A percentile compares a stretch with the other conserved stretches of the same genome.
These are phyloP conservation scores for Moricandia arvensis DNA, from an alignment of 345 rosid genomes.

Conservation along the genomic window DNA sequence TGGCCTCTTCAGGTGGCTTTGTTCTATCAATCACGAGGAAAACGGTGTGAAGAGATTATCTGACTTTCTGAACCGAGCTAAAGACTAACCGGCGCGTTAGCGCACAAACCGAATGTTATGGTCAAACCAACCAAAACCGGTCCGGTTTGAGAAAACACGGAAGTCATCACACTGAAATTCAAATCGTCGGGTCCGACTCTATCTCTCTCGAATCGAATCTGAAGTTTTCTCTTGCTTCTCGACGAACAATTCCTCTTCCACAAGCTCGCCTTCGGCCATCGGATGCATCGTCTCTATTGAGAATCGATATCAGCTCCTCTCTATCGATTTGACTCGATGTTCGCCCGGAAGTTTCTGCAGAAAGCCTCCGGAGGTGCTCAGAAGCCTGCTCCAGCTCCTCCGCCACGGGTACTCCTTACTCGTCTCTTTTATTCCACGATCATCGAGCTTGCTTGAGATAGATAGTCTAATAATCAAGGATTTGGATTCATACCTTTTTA, in stretches of 20 bases:
- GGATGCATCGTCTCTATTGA: constrained; percentile 12
- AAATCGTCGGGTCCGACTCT: constrained; percentile 18
- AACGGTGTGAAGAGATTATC: too few species aligned
- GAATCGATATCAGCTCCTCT: constrained; percentile 8
- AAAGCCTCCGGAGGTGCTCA: constrained; percentile 33
- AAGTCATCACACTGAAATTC: constrained; percentile 16
- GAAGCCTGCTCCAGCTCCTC: constrained; percentile 29
- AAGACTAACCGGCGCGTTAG: not conserved
- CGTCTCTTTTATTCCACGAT: not conserved
- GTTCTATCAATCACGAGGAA: too few species aligned
- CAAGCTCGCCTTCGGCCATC: not conserved
- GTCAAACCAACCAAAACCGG: not conserved
- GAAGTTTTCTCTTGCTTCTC: not conserved
- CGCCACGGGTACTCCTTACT: constrained; percentile 37
- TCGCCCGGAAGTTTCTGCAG: constrained; percentile 49
- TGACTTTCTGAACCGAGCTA: too few species aligned
- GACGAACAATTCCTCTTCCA: constrained; percentile 2
- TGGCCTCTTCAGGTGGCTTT: too few species aligned
- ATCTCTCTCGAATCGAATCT: constrained; percentile 33
- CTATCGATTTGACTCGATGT: constrained; percentile 42
- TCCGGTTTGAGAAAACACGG: constrained; percentile 10
- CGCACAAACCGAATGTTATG: not conserved
- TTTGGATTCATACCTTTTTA: not conserved
- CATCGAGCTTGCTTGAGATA: constrained; percentile 4
- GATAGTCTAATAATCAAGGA: constrained; percentile 9